Evolutionary conservation across 441 rosid genomes (phyloP).

Genomic region (Eruca vesicaria): DNA sequence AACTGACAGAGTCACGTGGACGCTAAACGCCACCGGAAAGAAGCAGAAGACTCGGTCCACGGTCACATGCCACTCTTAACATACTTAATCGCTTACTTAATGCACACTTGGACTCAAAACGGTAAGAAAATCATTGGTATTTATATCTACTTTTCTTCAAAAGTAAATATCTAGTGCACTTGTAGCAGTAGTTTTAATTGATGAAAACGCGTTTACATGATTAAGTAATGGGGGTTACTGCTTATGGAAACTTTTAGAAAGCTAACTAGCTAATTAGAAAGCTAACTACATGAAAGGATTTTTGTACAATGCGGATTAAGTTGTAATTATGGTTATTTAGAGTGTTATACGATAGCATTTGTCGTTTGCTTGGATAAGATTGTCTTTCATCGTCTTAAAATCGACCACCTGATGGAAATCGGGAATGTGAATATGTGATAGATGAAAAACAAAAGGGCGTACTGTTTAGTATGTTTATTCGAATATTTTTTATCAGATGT

Average conservation of each 20-base stretch:
- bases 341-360: not conserved
- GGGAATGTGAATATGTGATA: not conserved
- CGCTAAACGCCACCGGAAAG: constrained; percentile 32
- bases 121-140: not conserved
- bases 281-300: not conserved
- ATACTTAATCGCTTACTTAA: not conserved
- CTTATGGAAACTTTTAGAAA: not conserved
- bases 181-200: not conserved
- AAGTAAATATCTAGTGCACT: not conserved
- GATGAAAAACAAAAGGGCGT: not conserved
- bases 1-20: constrained; percentile 27
- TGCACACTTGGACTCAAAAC: not conserved
- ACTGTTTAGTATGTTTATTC: not conserved
- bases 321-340: not conserved
- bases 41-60: constrained; percentile 25
- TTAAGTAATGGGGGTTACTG: not conserved
- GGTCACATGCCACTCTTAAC: constrained; percentile 8
- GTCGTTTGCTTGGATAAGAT: not conserved
- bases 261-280: not conserved
- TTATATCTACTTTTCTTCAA: not conserved
- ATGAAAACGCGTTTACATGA: not conserved
- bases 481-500: not conserved
- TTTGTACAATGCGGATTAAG: not conserved
- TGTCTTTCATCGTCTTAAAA: not conserved
- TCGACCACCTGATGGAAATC: not conserved